Evolutionary conservation across 495 filamentous ascomycete genomes (phyloP).

Genomic region (Recurvomyces mirabilis): DNA sequence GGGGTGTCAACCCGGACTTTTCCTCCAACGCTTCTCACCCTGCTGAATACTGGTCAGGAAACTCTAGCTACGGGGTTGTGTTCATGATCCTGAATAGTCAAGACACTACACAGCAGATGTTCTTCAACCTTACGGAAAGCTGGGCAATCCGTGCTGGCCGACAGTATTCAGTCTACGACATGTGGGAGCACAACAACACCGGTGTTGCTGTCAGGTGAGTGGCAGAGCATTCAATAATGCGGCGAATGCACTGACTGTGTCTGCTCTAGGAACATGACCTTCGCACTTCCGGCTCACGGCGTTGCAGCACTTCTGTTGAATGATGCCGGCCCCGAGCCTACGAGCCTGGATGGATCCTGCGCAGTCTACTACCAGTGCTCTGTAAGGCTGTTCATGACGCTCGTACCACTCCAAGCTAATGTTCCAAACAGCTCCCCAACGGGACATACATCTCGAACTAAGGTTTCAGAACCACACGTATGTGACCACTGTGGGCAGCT

Average conservation of each 20-base stretch:
- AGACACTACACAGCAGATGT: constrained; percentile 11
- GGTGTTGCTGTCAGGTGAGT: constrained; percentile 10
- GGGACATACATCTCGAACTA: constrained; percentile 8
- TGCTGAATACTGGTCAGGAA: constrained; percentile 21
- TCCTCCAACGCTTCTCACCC: constrained; percentile 17
- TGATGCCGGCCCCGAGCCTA: constrained; percentile 20
- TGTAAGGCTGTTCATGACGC: not conserved
- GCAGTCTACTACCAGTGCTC: constrained; percentile 9
- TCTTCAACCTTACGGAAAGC: constrained; percentile 21
- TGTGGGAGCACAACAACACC: constrained; percentile 18
- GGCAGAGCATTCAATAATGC: not conserved
- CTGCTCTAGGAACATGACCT: constrained; percentile 11
- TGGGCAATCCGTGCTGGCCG: constrained; percentile 20
- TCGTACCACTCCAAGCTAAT: not conserved
- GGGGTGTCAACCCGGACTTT: constrained; percentile 16
- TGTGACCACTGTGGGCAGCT: too few relatives aligned
- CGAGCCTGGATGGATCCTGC: constrained; percentile 5
- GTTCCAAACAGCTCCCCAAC: not conserved
- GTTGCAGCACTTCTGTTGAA: constrained; percentile 20
- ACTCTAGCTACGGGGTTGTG: constrained; percentile 19
- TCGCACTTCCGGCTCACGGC: constrained; percentile 18
- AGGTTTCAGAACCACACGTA: too few relatives aligned
- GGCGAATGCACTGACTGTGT: not conserved
- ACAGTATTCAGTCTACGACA: constrained; percentile 21
- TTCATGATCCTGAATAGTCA: constrained; percentile 22